These are phyloP conservation scores for Trametes sanguinea DNA, from an alignment of 768 basidiomycete species.

Conservation along the genomic window DNA sequence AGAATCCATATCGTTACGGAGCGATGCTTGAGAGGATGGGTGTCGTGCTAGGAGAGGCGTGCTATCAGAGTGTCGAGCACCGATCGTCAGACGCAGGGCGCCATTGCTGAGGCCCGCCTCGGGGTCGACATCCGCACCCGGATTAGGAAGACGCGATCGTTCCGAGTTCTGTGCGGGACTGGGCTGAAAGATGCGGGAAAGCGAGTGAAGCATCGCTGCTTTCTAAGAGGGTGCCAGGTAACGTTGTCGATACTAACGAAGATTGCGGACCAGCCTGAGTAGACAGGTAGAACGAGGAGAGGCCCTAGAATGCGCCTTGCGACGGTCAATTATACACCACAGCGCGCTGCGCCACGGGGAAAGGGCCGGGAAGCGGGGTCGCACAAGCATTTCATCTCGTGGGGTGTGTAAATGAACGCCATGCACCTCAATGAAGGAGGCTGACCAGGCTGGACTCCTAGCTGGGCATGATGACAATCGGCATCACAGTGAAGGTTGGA, in stretches of 20 bases:
- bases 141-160: constrained; percentile 2
- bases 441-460: not conserved
- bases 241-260: not conserved
- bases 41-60: constrained; percentile 16
- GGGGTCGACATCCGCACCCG: not conserved
- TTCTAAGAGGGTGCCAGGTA: not conserved
- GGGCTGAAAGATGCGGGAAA: constrained; percentile 22
- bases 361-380: constrained; percentile 12
- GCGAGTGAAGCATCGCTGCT: constrained; percentile 20
- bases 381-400: constrained; percentile 14
- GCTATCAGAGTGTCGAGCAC: constrained; percentile 11
- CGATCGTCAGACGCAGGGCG: constrained; percentile 2
- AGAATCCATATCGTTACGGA: constrained; percentile 2
- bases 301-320: not conserved
- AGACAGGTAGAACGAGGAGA: not conserved
- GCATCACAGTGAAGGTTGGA: not conserved
- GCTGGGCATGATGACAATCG: not conserved
- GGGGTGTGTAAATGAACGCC: constrained; percentile 14
- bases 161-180: constrained; percentile 8
- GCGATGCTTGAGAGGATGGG: constrained; percentile 5
- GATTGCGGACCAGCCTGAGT: not conserved
- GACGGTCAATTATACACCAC: constrained; percentile 11
- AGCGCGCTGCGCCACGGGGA: constrained; percentile 13
- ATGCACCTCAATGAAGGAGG: constrained; percentile 9
- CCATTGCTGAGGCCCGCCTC: not conserved